Base-by-base conservation (phyloP, 2,329 filamentous ascomycete species). In the Fusarium tricinctum region DNA sequence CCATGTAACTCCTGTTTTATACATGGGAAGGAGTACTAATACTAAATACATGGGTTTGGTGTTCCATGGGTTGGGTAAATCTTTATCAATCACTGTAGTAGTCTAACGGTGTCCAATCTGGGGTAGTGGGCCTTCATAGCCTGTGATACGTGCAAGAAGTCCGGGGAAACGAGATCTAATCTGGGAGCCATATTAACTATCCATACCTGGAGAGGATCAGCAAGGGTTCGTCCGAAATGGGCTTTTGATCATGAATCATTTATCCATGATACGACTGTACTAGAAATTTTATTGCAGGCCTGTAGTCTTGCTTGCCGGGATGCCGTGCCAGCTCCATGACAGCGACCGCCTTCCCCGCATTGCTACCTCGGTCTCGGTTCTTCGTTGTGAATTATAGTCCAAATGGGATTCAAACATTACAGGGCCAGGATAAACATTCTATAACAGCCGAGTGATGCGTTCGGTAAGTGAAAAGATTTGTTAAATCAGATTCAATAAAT, bases 91-190 rank as follows among this genome's bases (percentile, higher is more conserved):
- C 10, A 10, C 13, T 12, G 28, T 30, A 12, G 10, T 30, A 30
- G 4, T 10, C 9, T 30, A 30, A 30, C 28, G 28, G 28, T 30
- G 28, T 30, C 9, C n/a, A 8, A 17, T 55, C 58, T 32, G 30
- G 40, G 58, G 28, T 62, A 35, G 57, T 54, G 17, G 45, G 23
- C 17, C 30, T 22, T 2, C 2, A 4, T 38, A 23, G 28, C 23
- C 23, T 26, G 12, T 45, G 8, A 60, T 53, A 61, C 47, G 58
- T 23, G 58, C 56, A 47, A 47, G 2, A 62, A 62, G 26, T 20
- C 47, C 42, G 57, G 58, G 58, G 58, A 47, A 46, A 35, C 10
- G 15, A 15, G 33, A 35, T 35, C 17, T 8, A 35, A n/a, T 6
- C 7, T 15, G 17, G 33, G 15, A 8, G 15, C 7, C 13, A 15